Base-by-base conservation (phyloP, 2,329 filamentous ascomycete species). In the Torrubiellomyces zombiae region DNA sequence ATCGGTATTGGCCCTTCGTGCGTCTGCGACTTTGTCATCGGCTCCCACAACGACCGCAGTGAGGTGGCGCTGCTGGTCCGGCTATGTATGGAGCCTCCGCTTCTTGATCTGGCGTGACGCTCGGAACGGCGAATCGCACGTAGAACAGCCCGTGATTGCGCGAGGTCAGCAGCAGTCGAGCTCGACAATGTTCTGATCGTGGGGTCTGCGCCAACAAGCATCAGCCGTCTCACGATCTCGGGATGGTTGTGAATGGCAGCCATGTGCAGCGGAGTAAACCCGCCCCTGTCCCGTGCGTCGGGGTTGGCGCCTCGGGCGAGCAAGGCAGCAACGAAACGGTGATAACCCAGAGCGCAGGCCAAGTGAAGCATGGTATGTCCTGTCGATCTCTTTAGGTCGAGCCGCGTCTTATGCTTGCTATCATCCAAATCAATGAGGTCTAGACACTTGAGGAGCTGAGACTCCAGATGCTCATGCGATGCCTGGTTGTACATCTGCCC, bases 331-430 rank as follows among this genome's bases (percentile, higher is more conserved):
- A 78, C 78, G 34, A 91, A 75, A 23, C 77, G 67, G 33, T 74
- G 67, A 36, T 82, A 65, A 5, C 80, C 80, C 9, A 85, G 54
- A 7, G 76, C 76, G 37, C 73, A 79, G 2, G 78, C 79, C 32
- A 85, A 58, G 40, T 89, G 80, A 32, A 91, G 63, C 63, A 91
- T 75, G 2, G 77, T 82, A 42, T 86, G 78, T 1, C 80, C 80
- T 9, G 70, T 78, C 2, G 65, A 51, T 33, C 55, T 51, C 37
- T 63, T 64, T 25, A 75, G 54, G 41, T 89, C 78, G 32, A 79
- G 67, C 14, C 64, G 66, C 9, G 76, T 67, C 37, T 64, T 61
- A 32, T 75, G 63, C 4, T 72, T 63, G 40, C 67, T 81, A 37
- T 83, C 75, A 42, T 82, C 75, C 14, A 82, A 57, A 43, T 86